Evolutionary conservation across 257 asterid species (phyloP).

Genomic region (Solanum chmielewskii): DNA sequence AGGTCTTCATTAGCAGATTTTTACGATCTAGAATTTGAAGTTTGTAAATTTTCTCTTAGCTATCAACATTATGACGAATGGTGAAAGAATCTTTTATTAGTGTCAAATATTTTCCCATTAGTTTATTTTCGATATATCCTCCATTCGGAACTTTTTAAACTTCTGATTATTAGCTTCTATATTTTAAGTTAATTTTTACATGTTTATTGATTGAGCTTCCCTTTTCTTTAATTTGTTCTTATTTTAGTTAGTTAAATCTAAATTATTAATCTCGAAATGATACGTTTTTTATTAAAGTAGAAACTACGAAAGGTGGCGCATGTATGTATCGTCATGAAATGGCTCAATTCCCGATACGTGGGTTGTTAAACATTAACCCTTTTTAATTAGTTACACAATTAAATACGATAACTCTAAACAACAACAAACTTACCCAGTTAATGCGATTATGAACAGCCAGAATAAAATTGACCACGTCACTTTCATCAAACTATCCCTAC

Average conservation of each 20-base stretch:
- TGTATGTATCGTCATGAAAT: background rate
- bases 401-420: background rate
- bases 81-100: background rate
- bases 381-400: background rate
- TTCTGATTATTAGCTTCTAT: no score
- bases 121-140: no score
- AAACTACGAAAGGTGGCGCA: background rate
- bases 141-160: no score
- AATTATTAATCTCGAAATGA: no score
- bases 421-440: slow-evolving; percentile 38
- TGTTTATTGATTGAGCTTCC: no score
- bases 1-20: background rate
- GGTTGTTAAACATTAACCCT: background rate
- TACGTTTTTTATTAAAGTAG: no score
- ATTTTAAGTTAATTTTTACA: no score
- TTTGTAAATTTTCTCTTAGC: no score
- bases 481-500: slow-evolving; percentile 28
- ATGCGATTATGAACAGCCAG: slow-evolving; percentile 41
- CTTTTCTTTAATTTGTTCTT: no score
- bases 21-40: background rate
- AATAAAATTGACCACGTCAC: slow-evolving; percentile 18
- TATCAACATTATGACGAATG: background rate
- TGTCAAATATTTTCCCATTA: background rate
- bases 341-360: background rate
- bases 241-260: no score